Conservation (phyloP, 2,329 filamentous ascomycete species). For the Blastomyces silverae region DNA sequence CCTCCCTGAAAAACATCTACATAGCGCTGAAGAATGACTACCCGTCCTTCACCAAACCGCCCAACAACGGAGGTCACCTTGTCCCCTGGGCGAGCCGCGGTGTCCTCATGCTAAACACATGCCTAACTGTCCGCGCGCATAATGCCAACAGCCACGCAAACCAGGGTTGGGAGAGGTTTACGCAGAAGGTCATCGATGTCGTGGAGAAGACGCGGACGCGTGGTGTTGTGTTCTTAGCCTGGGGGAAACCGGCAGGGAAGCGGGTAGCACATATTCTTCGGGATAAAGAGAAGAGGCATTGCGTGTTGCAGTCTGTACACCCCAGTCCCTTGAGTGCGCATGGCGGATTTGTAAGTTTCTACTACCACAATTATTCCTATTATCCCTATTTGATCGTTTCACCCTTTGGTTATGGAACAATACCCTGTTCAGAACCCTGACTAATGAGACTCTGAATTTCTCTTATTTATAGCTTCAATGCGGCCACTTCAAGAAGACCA, state of each 20-base stretch:
- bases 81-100: constrained; percentile 92
- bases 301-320: constrained; percentile 80
- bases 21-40: constrained; percentile 82
- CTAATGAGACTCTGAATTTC: neutral
- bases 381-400: neutral
- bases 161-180: constrained; percentile 88
- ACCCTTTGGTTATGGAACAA: neutral
- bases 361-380: neutral
- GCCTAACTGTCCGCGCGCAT: constrained; percentile 84
- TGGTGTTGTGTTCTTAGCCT: constrained; percentile 92
- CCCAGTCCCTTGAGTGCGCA: constrained; percentile 85
- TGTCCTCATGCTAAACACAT: constrained; percentile 89
- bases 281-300: constrained; percentile 60
- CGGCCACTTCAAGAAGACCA: constrained; percentile 45
- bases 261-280: constrained; percentile 67
- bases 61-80: constrained; percentile 71
- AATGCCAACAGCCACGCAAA: constrained; percentile 79
- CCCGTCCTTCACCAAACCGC: constrained; percentile 66
- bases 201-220: constrained; percentile 67
- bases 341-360: constrained; percentile 61
- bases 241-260: constrained; percentile 79
- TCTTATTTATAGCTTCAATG: constrained; percentile 35
- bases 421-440: neutral
- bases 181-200: constrained; percentile 81
- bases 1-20: constrained; percentile 92